These are phyloP conservation scores for Suillus plorans DNA, from an alignment of 768 basidiomycete genomes.

Conservation along the genomic window DNA sequence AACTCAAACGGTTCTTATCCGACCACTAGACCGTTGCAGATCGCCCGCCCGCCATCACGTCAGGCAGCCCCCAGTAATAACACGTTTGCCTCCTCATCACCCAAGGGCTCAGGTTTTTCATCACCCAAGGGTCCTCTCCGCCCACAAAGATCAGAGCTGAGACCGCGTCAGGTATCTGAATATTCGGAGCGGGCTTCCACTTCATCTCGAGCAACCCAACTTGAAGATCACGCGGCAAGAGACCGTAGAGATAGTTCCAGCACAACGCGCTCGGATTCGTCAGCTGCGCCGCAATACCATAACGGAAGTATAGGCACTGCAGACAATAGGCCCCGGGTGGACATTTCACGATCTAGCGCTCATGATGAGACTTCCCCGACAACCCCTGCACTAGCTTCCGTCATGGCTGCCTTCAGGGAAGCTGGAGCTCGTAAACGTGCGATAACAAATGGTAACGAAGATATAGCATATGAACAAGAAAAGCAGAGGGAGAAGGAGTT, in stretches of 20 bases:
- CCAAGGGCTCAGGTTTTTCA: conserved; percentile 39
- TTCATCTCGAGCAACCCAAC: conserved; percentile 36
- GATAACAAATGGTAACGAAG: conserved; percentile 51
- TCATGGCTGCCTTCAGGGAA: conserved; percentile 69
- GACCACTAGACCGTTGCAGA: conserved; percentile 57
- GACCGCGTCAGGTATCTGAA: conserved; percentile 53
- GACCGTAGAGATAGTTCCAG: conserved; percentile 51
- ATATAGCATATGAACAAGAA: conserved; percentile 56
- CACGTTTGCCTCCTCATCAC: conserved; percentile 35
- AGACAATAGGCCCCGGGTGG: conserved; percentile 16
- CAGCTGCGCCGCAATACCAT: conserved; percentile 33
- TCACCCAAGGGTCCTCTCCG: conserved; percentile 55
- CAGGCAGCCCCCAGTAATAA: conserved; percentile 53
- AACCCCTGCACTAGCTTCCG: conserved; percentile 49
- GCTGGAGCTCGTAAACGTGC: conserved; percentile 54
- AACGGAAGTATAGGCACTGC: conserved; percentile 23
- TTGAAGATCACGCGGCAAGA: conserved; percentile 23
- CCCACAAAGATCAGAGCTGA: conserved; percentile 66
- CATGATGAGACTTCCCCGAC: conserved; percentile 28
- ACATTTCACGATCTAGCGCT: conserved; percentile 14
- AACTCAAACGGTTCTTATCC: conserved; percentile 40
- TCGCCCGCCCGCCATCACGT: conserved; percentile 53
- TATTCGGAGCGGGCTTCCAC: conserved; percentile 51
- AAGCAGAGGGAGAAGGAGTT: conserved; percentile 60
- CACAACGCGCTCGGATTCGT: conserved; percentile 47